Conservation (phyloP, 805 yeast genomes). For the Kluyveromyces starmeri region DNA sequence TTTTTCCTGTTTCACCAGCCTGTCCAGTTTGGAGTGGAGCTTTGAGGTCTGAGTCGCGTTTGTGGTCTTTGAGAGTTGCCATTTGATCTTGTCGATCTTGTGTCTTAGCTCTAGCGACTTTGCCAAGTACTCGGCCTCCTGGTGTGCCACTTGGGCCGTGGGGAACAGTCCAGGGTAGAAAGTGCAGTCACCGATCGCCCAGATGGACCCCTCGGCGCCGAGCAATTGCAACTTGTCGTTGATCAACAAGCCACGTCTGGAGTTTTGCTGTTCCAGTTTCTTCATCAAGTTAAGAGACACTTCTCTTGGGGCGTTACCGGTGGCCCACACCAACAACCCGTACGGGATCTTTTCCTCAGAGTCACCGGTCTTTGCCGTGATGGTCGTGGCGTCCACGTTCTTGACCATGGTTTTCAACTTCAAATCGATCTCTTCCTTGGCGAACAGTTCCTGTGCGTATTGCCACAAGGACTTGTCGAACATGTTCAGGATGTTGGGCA, state of each 20-base stretch:
- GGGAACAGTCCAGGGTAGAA: constrained; percentile 82
- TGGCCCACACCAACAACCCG: constrained; percentile 94
- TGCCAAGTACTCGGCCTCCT: constrained; percentile 81
- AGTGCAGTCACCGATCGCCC: constrained; percentile 92
- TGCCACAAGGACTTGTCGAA: constrained; percentile 60
- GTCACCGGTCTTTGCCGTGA: constrained; percentile 59
- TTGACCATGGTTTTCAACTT: constrained; percentile 83
- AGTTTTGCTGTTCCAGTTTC: constrained; percentile 67
- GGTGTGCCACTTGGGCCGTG: constrained; percentile 96
- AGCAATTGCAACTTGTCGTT: constrained; percentile 74
- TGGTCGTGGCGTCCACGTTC: constrained; percentile 63
- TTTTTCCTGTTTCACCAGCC: constrained; percentile 32
- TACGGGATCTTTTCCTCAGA: constrained; percentile 77
- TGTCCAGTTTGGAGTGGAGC: constrained; percentile 37
- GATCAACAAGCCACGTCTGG: constrained; percentile 84
- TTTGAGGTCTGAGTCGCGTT: constrained; percentile 36
- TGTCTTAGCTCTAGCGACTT: constrained; percentile 56
- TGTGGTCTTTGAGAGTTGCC: constrained; percentile 30
- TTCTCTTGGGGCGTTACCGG: constrained; percentile 88
- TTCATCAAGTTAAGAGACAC: constrained; percentile 58
- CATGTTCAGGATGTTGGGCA: constrained; percentile 77
- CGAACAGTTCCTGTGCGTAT: constrained; percentile 74
- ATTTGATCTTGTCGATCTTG: constrained; percentile 50
- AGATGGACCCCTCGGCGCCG: constrained; percentile 69
- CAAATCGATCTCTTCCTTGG: constrained; percentile 59